Evolutionary conservation across 768 basidiomycete species (phyloP).

Genomic region (Boletus tylopilopsis): DNA sequence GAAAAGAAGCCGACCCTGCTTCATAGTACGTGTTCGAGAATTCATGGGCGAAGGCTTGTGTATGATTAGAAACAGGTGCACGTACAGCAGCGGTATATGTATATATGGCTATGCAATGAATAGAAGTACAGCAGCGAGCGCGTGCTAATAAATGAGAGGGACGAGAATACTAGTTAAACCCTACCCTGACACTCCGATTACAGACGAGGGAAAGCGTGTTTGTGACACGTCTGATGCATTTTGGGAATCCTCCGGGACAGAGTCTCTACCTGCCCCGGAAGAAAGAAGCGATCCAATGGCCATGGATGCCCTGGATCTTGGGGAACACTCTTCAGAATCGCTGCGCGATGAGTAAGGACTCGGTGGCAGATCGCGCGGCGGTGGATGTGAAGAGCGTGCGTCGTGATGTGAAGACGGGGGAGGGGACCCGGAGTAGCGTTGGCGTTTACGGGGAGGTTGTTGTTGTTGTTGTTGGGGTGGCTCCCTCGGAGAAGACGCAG

Average conservation of each 20-base stretch:
- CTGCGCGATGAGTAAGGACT: conserved; percentile 73
- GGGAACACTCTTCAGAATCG: conserved; percentile 66
- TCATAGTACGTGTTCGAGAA: background rate
- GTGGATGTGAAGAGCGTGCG: conserved; percentile 30
- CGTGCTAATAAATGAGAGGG: conserved; percentile 19
- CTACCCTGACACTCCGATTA: conserved; percentile 24
- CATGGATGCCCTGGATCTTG: conserved; percentile 71
- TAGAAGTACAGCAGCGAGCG: conserved; percentile 24
- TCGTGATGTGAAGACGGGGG: conserved; percentile 37
- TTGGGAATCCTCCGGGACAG: conserved; percentile 25
- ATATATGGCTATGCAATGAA: conserved; percentile 17
- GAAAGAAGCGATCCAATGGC: conserved; percentile 74
- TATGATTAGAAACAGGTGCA: conserved; percentile 20
- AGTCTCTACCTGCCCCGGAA: conserved; percentile 34
- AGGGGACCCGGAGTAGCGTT: conserved; percentile 59
- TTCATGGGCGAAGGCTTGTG: background rate
- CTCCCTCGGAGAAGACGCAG: conserved; percentile 21
- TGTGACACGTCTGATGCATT: conserved; percentile 18
- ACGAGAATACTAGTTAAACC: background rate
- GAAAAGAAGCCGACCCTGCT: conserved; percentile 8
- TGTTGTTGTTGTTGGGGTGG: conserved; percentile 35
- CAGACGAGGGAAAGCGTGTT: conserved; percentile 14
- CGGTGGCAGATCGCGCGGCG: conserved; percentile 55
- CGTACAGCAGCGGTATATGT: conserved; percentile 17
- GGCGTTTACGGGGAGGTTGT: conserved; percentile 57